Conservation (phyloP, 164 flowering plant genomes). For the Liriodendron chinense region DNA sequence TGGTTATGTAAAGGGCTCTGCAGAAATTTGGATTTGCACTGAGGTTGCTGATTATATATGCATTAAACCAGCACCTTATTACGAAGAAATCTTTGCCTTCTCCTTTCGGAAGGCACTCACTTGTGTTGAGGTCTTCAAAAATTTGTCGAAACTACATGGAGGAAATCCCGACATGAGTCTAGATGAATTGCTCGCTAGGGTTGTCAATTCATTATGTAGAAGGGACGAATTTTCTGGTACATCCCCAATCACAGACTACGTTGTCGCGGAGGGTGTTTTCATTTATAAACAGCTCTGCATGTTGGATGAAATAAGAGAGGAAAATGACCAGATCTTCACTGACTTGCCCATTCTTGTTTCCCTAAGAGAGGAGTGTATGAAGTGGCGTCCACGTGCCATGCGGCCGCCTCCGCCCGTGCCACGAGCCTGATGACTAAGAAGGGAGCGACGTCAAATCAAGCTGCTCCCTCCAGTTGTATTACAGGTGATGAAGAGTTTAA, state of each 20-base stretch:
- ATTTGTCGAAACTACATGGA: conserved; percentile 52
- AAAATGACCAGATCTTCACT: conserved; percentile 42
- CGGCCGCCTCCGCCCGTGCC: conserved; percentile 12
- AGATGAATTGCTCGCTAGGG: conserved; percentile 77
- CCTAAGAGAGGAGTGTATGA: conserved; percentile 55
- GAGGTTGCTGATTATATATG: conserved; percentile 80
- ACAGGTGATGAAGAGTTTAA: too few relatives aligned
- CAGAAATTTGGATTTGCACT: conserved; percentile 77
- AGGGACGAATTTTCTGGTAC: conserved; percentile 51
- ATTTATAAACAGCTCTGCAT: conserved; percentile 76
- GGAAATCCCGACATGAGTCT: conserved; percentile 57
- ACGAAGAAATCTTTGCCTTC: conserved; percentile 52
- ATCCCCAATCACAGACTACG: conserved; percentile 50
- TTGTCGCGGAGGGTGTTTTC: conserved; percentile 77
- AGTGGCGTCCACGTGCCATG: conserved; percentile 18
- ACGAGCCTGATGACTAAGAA: conserved; percentile 28
- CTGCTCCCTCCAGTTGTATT: conserved; percentile 12
- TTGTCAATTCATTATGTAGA: conserved; percentile 65
- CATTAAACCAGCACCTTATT: conserved; percentile 53
- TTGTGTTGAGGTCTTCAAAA: conserved; percentile 68
- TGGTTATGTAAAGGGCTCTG: conserved; percentile 84
- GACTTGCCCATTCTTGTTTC: conserved; percentile 64
- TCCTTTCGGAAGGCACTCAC: conserved; percentile 74
- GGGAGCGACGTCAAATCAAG: conserved; percentile 14
- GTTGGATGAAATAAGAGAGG: conserved; percentile 61